These are phyloP conservation scores for Pythium dissimile DNA, from an alignment of 352 stramenopile genomes.

Conservation along the genomic window DNA sequence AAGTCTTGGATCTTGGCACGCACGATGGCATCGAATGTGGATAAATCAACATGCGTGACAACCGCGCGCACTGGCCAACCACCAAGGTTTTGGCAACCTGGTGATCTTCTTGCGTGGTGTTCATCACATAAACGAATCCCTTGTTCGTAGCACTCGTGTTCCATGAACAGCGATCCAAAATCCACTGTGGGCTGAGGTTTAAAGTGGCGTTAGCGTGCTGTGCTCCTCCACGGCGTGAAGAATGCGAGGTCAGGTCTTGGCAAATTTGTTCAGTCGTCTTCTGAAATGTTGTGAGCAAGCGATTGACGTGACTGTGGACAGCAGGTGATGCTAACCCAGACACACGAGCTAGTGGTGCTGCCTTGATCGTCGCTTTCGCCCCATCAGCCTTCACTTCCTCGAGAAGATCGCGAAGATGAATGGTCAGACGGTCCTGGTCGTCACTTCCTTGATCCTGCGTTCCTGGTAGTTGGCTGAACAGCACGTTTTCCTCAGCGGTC, in stretches of 20 bases:
- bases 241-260: constrained; percentile 13
- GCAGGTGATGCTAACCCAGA: not conserved
- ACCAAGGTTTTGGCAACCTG: not conserved
- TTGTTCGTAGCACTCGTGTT: constrained; percentile 15
- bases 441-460: not conserved
- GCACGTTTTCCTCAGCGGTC: not conserved
- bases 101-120: constrained; percentile 14
- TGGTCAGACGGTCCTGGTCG: not conserved
- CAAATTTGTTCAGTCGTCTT: not conserved
- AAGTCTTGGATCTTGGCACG: not conserved
- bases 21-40: not conserved
- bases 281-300: not conserved
- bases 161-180: constrained; percentile 16
- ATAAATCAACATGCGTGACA: not conserved
- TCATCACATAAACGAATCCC: constrained; percentile 17
- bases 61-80: not conserved
- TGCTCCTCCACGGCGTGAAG: constrained; percentile 7
- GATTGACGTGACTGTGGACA: constrained; percentile 14
- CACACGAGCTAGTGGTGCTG: not conserved
- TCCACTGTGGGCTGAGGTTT: constrained; percentile 20
- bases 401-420: not conserved
- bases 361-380: not conserved
- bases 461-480: not conserved
- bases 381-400: not conserved
- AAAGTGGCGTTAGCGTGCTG: constrained; percentile 12